Base-by-base conservation (phyloP, 371 early-diverging fungal genomes). In the Apophysomyces elegans region DNA sequence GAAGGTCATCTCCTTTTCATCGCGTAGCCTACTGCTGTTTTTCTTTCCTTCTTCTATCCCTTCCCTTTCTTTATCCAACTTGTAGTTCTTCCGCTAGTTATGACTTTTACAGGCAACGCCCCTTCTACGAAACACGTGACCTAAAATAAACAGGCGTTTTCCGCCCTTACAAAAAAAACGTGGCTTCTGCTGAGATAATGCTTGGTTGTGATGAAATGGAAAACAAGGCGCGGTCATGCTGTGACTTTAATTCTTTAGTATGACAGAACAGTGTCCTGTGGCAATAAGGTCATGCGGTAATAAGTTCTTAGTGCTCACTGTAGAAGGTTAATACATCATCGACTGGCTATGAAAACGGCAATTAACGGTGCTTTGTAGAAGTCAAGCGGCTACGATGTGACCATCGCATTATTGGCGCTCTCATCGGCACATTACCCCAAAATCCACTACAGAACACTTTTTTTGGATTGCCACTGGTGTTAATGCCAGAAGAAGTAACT, bases 361-460 rank as follows among this genome's bases (percentile, higher is more conserved):
- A 13, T 37, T 45, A 14, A 4, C 37, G 11, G 8, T 12, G 12
- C n/a, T 46, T 26, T 3, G 32, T 26, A 86, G 86, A 73, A 64
- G 75, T 83, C 16, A 58, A 79, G 36, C 44, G 59, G 13, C 58
- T 88, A 37, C 71, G 87, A 5, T 73, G 66, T 43, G 61, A 84
- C n/a, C 71, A 80, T 60, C 73, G 77, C 11, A 85, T 88, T n/a
- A 77, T 89, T 16, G 87, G 87, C 7, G 69, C 85, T 2, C 65
- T 86, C 37, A 71, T 81, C 18, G 88, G 89, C 8, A 77, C 84
- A 11, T 67, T 88, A 5, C 76, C 86, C 35, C 72, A 77, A n/a
- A 63, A 70, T 58, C 87, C 90, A 4, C 38, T 78, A 59, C 88
- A 87, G 72, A 88, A 86, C 64, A 77, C 73, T 2, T 84, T 79